phyloP scores from a whole-genome alignment of 164 flowering plant genomes.

The Warburgia ugandensis region DNA sequence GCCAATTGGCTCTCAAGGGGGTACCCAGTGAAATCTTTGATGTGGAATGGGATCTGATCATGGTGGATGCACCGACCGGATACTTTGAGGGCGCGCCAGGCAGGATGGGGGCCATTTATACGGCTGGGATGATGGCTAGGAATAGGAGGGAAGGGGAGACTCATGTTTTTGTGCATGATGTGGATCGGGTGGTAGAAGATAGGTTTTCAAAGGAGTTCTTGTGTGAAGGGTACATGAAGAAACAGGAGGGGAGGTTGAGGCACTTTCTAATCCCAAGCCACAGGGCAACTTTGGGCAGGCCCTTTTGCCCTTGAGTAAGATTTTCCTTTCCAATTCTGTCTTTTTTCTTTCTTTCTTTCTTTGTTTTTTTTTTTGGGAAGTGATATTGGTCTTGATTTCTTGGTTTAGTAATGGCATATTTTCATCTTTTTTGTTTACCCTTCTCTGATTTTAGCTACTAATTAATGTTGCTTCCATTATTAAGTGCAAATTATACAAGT shows the following conservation, averaged over 20 bases:
- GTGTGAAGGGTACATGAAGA: slow-evolving; percentile 63
- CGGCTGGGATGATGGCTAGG: slow-evolving; percentile 89
- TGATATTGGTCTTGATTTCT: too few species aligned
- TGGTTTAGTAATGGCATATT: too few species aligned
- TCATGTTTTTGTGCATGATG: slow-evolving; percentile 90
- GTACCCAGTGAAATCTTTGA: slow-evolving; percentile 58
- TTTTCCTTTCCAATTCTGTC: too few species aligned
- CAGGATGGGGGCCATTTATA: slow-evolving; percentile 79
- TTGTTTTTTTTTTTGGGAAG: too few species aligned
- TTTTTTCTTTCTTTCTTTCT: too few species aligned
- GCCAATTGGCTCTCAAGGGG: slow-evolving; percentile 53
- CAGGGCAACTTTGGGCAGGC: slow-evolving; percentile 24
- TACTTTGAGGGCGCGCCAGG: slow-evolving; percentile 82
- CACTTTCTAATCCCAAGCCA: slow-evolving; percentile 71
- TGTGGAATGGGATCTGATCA: slow-evolving; percentile 76
- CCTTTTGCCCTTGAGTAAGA: slow-evolving; percentile 58
- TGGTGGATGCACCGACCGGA: slow-evolving; percentile 95
- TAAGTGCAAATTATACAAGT: too few species aligned
- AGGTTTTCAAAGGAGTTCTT: slow-evolving; percentile 58
- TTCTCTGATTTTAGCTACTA: too few species aligned
- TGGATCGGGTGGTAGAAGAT: slow-evolving; percentile 71
- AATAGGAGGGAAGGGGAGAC: slow-evolving; percentile 60
- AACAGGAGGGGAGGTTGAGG: slow-evolving; percentile 61
- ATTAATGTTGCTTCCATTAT: too few species aligned
- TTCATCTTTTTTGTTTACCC: too few species aligned